Evolutionary conservation across 73 alveolate genomes (phyloP), one percentile per base, ranked within the genome.

Genomic region (Paramecium octaurelia): DNA sequence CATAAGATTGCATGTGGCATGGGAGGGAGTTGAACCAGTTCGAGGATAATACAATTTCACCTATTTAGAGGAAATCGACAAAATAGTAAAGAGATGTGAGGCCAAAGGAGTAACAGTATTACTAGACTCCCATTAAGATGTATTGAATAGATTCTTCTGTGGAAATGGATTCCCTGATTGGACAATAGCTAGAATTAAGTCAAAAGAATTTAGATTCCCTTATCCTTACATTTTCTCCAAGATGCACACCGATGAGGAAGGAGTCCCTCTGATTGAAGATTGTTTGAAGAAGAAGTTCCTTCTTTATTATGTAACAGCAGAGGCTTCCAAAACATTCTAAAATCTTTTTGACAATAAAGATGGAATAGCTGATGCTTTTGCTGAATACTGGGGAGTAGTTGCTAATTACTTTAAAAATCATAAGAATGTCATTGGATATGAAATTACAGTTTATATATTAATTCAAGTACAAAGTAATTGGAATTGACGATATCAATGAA

Each of bases 81-180:
- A 94, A 59, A 93, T 97, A 35, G 95, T 97, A 48, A 93, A 96
- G 60, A 94, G 76, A 60, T 92, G 96, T 85, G 98, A 97, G 27
- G 93, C 94, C 58, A 91, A 95, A 57, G 98, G 98, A n/a, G 92
- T 97, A 43, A 96, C 95, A 86, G 95, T 97, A 0, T 80, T 97
- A 96, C 93, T 97, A 1, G 99, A 97, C 86, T 96, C 97, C 6
- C 99, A 97, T 92, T 95, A 97, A 92, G 99, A 97, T 93, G 95
- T 96, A 23, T 92, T 96, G 70, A 54, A 96, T 8, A 96, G 98
- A 94, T 92, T 88, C 93, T 94, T 96, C 87, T 97, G 99, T 77
- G 99, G 99, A 10, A 98, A 97, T 69, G 99, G 99, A 14, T 92
- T 97, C 88, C 99, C 99, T 23, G 93, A 95, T 73, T 97, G 96